A percentile compares a stretch with the other conserved stretches of the same genome.
These are phyloP conservation scores for Pugionium cornutum DNA, from an alignment of 345 rosid species.

Conservation along the genomic window DNA sequence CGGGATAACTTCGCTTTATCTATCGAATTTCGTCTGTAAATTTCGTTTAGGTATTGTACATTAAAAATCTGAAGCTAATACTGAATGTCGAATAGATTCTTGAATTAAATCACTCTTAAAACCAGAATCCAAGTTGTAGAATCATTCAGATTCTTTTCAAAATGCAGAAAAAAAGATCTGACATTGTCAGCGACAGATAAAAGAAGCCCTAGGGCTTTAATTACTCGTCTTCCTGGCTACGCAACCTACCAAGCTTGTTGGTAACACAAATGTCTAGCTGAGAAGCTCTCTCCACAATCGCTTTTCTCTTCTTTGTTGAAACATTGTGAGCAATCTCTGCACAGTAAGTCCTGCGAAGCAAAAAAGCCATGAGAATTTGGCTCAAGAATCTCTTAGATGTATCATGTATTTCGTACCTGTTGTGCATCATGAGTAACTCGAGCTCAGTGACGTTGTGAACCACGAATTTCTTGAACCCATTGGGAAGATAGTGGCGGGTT, in stretches of 20 bases:
- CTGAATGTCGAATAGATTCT: conserved; percentile 4
- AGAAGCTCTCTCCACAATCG: conserved; percentile 76
- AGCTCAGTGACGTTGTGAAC: conserved; percentile 75
- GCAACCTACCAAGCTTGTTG: conserved; percentile 76
- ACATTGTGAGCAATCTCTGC: conserved; percentile 86
- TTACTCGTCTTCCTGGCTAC: conserved; percentile 83
- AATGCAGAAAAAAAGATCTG: no score
- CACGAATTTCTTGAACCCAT: conserved; percentile 79
- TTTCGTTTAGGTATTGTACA: not conserved
- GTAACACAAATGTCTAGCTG: conserved; percentile 74
- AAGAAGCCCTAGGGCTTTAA: conserved; percentile 4
- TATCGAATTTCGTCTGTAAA: no score
- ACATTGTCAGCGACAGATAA: conserved; percentile 13
- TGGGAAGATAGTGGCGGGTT: conserved; percentile 79
- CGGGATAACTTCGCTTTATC: no score
- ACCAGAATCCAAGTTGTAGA: conserved; percentile 16
- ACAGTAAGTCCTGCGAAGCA: conserved; percentile 58
- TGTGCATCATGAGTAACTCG: conserved; percentile 89
- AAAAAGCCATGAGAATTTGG: conserved; percentile 1
- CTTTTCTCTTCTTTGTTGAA: conserved; percentile 75
- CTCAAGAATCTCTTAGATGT: not conserved
- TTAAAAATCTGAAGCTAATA: not conserved
- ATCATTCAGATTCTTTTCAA: not conserved
- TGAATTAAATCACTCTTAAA: not conserved
- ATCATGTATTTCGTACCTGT: conserved; percentile 50